Percentiles rank a stretch among this genome's conserved stretches.
Evolutionary conservation across 805 yeast genomes (phyloP).

Genomic region (Cyberlindnera petersonii): DNA sequence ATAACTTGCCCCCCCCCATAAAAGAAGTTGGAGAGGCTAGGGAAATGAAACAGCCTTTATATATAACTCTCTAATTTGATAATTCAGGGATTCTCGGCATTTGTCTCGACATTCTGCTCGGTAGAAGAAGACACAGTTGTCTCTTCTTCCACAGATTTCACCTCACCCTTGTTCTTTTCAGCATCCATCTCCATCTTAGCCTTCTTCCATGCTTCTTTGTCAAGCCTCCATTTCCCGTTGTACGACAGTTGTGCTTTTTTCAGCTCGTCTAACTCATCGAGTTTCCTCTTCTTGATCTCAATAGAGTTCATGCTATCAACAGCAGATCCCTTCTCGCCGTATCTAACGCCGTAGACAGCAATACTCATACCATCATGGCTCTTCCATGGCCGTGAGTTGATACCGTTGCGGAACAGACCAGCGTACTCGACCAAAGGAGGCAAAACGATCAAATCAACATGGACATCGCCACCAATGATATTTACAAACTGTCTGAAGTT

Average conservation of each 20-base stretch:
- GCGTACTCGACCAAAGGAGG: conserved; percentile 65
- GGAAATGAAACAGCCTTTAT: too few species aligned
- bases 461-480: conserved; percentile 32
- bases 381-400: conserved; percentile 74
- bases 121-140: not conserved
- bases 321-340: conserved; percentile 29
- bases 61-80: too few species aligned
- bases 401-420: conserved; percentile 64
- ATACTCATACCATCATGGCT: conserved; percentile 79
- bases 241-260: conserved; percentile 6
- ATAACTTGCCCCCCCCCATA: too few species aligned
- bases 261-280: conserved; percentile 19
- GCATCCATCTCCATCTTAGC: conserved; percentile 17
- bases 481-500: conserved; percentile 26
- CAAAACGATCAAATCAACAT: conserved; percentile 42
- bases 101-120: too few species aligned
- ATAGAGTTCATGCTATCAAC: conserved; percentile 19
- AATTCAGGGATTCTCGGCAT: too few species aligned
- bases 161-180: conserved; percentile 7
- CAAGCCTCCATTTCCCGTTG: conserved; percentile 17
- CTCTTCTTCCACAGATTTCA: not conserved
- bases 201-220: conserved; percentile 22
- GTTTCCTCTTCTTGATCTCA: conserved; percentile 22
- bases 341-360: conserved; percentile 45
- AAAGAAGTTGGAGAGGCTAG: too few species aligned